Conservation (phyloP, 2,329 filamentous ascomycete genomes). For the Colletotrichum tofieldiae region DNA sequence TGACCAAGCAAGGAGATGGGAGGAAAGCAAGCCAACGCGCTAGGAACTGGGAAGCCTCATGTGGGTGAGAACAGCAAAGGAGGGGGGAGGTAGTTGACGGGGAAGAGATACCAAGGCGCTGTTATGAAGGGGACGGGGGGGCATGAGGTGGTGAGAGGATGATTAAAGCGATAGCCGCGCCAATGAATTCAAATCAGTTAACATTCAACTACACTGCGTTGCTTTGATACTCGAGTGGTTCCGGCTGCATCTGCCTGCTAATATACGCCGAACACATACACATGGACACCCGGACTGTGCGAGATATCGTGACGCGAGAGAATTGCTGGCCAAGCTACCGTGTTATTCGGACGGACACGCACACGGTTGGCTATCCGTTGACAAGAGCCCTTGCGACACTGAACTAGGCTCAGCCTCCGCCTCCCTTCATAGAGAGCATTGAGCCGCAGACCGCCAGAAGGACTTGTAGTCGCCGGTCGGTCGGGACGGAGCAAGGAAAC, state of each 20-base stretch:
- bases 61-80: neutral
- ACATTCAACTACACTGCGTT: neutral
- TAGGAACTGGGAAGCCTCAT: conserved; percentile 24
- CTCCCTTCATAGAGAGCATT: too few species aligned
- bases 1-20: neutral
- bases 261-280: neutral
- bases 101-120: conserved; percentile 17
- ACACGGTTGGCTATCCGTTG: neutral
- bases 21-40: conserved; percentile 1
- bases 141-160: conserved; percentile 42
- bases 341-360: neutral
- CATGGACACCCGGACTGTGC: neutral
- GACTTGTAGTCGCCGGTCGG: too few species aligned
- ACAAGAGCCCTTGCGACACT: too few species aligned
- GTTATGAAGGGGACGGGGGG: neutral
- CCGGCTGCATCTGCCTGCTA: neutral
- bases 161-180: conserved; percentile 33
- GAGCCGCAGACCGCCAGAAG: too few species aligned
- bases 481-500: neutral
- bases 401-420: too few species aligned
- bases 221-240: neutral
- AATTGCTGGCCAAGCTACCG: neutral
- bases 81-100: neutral
- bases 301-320: neutral
- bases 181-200: conserved; percentile 35